These are phyloP conservation scores for Kluyveromyces starmeri DNA, from an alignment of 805 yeast genomes.

Conservation along the genomic window DNA sequence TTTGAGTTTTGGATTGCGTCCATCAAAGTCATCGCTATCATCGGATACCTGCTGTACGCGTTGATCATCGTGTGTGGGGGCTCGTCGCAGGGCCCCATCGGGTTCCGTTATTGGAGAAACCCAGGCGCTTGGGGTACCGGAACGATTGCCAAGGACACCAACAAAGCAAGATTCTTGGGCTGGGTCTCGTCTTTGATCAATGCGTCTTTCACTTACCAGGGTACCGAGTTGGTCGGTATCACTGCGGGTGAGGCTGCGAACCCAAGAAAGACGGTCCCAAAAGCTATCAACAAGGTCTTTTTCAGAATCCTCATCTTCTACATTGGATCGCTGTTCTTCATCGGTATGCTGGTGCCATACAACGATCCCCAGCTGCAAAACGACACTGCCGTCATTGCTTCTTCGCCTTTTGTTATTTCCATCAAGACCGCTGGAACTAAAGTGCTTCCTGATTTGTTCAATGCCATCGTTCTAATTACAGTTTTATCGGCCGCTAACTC, in stretches of 20 bases:
- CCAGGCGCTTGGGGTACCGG: slow-evolving; percentile 69
- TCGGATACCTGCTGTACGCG: slow-evolving; percentile 46
- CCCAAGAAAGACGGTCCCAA: slow-evolving; percentile 62
- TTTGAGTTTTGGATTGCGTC: slow-evolving; percentile 50
- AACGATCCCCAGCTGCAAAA: slow-evolving; percentile 40
- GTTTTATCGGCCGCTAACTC: slow-evolving; percentile 73
- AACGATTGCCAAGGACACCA: slow-evolving; percentile 30
- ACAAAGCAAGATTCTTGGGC: slow-evolving; percentile 42
- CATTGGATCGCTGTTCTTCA: slow-evolving; percentile 50
- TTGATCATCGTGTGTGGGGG: slow-evolving; percentile 51
- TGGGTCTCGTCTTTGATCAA: slow-evolving; percentile 46
- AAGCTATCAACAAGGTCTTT: slow-evolving; percentile 57
- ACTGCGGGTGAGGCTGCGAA: slow-evolving; percentile 54
- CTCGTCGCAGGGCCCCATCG: slow-evolving; percentile 47
- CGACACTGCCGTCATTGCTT: slow-evolving; percentile 33
- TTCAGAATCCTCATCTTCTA: slow-evolving; percentile 55
- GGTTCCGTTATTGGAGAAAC: slow-evolving; percentile 55
- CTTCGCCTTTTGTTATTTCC: slow-evolving; percentile 64
- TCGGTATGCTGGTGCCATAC: slow-evolving; percentile 58
- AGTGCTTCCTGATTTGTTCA: slow-evolving; percentile 60
- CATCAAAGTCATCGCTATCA: slow-evolving; percentile 44
- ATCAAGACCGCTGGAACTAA: slow-evolving; percentile 58
- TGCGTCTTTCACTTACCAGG: slow-evolving; percentile 53
- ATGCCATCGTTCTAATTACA: slow-evolving; percentile 59
- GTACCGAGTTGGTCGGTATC: slow-evolving; percentile 50